Evolutionary conservation across 2,329 filamentous ascomycete species (phyloP), one percentile per base, ranked within the genome.

Genomic region (Nannizziopsis arthrosporioides): DNA sequence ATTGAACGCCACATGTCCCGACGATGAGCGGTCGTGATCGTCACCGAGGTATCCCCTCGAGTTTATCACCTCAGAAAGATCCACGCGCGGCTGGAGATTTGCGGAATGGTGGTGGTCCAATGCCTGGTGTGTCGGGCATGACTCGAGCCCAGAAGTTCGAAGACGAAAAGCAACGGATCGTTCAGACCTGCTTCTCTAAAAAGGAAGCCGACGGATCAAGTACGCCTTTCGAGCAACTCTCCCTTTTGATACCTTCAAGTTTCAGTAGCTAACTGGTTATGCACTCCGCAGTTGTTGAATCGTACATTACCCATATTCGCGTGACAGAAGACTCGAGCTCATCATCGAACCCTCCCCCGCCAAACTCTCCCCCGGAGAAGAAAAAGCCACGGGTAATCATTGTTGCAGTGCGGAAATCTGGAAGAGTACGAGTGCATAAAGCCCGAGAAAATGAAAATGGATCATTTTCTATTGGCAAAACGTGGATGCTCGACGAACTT

Each of bases 381-480:
- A 89, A 94, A 66, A 98, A 98, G 67, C 78, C 82, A 42, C 81
- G 92, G 59, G 76, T 94, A 55, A 93, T 98, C 62, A 88, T 98
- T 55, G 83, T 98, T 55, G 84, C 90, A 9, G 92, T 98, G 51
- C 80, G 87, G 53, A 92, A 87, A 60, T 94, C 90, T 1, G 92
- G 90, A 48, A 78, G 88, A 51, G 90, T 98, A 43, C 85, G 89
- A 60, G 81, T 98, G 72, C 92, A 98, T 73, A 98, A 98, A 68
- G 90, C 88, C 50, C 83, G 94, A 58, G 92, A 98, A 69, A 98
- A 98, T 64, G 74, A 78, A 48, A 95, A 94, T 64, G 88, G 88
- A 48, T 81, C 85, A 18, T 98, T 95, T 66, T 96, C 90, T 15
- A 94, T 98, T 56, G 92, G 92, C 56, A 98, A 98, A 70, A 94